Conservation (phyloP, 2,329 filamentous ascomycete species). For the Tolypocladium pustulatum region DNA sequence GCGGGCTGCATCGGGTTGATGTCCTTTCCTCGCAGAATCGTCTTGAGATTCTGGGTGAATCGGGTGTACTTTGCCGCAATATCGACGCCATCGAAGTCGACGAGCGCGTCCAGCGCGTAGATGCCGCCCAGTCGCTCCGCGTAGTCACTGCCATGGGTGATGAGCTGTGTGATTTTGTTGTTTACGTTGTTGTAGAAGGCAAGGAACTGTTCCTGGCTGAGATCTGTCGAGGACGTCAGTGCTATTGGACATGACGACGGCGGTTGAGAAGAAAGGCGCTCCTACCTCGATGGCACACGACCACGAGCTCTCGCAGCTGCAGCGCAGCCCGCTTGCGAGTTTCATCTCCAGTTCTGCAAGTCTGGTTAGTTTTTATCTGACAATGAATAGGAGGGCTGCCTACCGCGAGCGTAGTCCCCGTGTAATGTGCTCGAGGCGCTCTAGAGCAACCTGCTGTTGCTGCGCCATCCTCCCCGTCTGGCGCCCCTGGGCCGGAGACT, state of each 20-base stretch:
- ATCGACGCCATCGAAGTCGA: constrained; percentile 95
- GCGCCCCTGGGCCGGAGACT: constrained; percentile 11
- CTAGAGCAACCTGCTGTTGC: constrained; percentile 42
- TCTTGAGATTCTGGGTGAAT: constrained; percentile 83
- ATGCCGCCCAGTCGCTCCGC: constrained; percentile 86
- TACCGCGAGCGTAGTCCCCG: constrained; percentile 48
- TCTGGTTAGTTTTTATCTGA: constrained; percentile 7
- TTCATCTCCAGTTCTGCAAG: constrained; percentile 31
- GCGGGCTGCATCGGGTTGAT: constrained; percentile 84
- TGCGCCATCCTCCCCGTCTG: constrained; percentile 25
- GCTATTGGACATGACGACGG: background rate
- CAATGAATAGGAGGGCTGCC: constrained; percentile 4
- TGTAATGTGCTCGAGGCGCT: constrained; percentile 43
- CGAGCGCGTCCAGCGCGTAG: constrained; percentile 80
- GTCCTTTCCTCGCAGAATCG: constrained; percentile 82
- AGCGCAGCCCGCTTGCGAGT: constrained; percentile 40
- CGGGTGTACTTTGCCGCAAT: constrained; percentile 86
- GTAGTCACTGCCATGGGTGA: constrained; percentile 76
- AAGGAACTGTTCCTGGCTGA: constrained; percentile 67
- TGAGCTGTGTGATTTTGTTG: constrained; percentile 50
- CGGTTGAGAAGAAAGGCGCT: background rate
- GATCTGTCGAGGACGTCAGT: constrained; percentile 40
- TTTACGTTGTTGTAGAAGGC: constrained; percentile 46
- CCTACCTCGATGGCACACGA: constrained; percentile 43
- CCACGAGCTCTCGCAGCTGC: constrained; percentile 45